phyloP scores from a whole-genome alignment of 2,329 filamentous ascomycete genomes.

The Blumeriella jaapii region DNA sequence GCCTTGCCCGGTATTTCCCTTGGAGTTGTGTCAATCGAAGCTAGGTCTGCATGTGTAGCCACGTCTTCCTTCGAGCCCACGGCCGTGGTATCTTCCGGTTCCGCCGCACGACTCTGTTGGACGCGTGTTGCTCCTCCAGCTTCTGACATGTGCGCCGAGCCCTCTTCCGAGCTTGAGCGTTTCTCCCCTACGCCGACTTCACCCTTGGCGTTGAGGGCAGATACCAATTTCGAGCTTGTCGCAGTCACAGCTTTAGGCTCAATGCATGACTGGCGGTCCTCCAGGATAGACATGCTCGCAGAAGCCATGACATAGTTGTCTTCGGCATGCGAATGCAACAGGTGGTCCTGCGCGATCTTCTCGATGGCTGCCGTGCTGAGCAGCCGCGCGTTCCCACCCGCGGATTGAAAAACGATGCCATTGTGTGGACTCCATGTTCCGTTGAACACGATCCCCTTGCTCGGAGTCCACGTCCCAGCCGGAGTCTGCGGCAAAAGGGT shows the following conservation, averaged over 20 bases:
- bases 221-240: not conserved
- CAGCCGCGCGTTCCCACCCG: slow-evolving; percentile 8
- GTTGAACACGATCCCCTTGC: slow-evolving; percentile 30
- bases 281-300: slow-evolving; percentile 2
- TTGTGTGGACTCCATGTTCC: slow-evolving; percentile 4
- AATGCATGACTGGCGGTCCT: not conserved
- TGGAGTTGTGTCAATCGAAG: no score
- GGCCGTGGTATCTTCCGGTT: no score
- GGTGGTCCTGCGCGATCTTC: slow-evolving; percentile 12
- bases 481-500: slow-evolving; percentile 2
- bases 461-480: slow-evolving; percentile 28
- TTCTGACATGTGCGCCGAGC: no score
- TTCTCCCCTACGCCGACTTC: no score
- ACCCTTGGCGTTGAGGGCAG: no score
- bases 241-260: not conserved
- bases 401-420: slow-evolving; percentile 28
- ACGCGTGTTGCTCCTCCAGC: no score
- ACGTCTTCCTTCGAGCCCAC: no score
- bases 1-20: no score
- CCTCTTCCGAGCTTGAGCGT: no score
- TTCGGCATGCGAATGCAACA: slow-evolving; percentile 14
- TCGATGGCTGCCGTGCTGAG: slow-evolving; percentile 14
- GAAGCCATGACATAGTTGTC: slow-evolving; percentile 16
- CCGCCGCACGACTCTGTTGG: no score
- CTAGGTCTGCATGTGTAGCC: no score